A percentile compares a stretch with the other conserved stretches of the same genome.
phyloP scores from a whole-genome alignment of 2,329 filamentous ascomycete species.

The Epichloe gansuensis region DNA sequence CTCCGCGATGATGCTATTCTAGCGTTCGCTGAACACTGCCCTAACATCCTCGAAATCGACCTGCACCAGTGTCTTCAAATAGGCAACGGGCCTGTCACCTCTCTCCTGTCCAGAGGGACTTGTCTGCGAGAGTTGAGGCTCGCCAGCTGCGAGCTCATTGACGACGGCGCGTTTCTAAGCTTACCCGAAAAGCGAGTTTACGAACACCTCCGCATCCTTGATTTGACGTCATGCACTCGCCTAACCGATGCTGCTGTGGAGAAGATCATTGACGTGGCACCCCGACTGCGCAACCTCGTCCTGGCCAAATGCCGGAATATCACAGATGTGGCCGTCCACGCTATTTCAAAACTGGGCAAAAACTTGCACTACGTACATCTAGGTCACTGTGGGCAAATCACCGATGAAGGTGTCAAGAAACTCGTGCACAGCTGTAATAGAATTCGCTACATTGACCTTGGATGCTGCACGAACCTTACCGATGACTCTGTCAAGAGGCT shows the following conservation, averaged over 20 bases:
- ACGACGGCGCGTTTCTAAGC: slow-evolving; percentile 75
- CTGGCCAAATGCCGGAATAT: slow-evolving; percentile 89
- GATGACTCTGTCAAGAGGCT: slow-evolving; percentile 76
- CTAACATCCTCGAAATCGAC: slow-evolving; percentile 91
- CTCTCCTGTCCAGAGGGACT: slow-evolving; percentile 63
- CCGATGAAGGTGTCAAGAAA: slow-evolving; percentile 73
- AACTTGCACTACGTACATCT: slow-evolving; percentile 95
- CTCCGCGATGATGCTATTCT: slow-evolving; percentile 70
- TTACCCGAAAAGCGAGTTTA: slow-evolving; percentile 55
- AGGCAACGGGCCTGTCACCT: slow-evolving; percentile 71
- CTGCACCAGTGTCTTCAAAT: slow-evolving; percentile 74
- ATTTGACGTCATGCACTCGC: slow-evolving; percentile 76
- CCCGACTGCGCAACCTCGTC: slow-evolving; percentile 81
- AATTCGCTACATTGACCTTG: slow-evolving; percentile 93
- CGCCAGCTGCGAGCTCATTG: slow-evolving; percentile 71
- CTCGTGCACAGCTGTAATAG: slow-evolving; percentile 79
- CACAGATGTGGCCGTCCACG: slow-evolving; percentile 75
- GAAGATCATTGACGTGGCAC: slow-evolving; percentile 75
- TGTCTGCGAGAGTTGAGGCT: slow-evolving; percentile 84
- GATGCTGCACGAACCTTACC: slow-evolving; percentile 84
- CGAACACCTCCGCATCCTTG: slow-evolving; percentile 83
- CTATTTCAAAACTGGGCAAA: slow-evolving; percentile 82
- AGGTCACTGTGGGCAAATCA: slow-evolving; percentile 85
- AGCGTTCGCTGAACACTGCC: slow-evolving; percentile 78
- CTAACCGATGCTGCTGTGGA: slow-evolving; percentile 79